These are phyloP conservation scores for Aspergillus fijiensis DNA, from an alignment of 2,329 filamentous ascomycete genomes.

Conservation along the genomic window DNA sequence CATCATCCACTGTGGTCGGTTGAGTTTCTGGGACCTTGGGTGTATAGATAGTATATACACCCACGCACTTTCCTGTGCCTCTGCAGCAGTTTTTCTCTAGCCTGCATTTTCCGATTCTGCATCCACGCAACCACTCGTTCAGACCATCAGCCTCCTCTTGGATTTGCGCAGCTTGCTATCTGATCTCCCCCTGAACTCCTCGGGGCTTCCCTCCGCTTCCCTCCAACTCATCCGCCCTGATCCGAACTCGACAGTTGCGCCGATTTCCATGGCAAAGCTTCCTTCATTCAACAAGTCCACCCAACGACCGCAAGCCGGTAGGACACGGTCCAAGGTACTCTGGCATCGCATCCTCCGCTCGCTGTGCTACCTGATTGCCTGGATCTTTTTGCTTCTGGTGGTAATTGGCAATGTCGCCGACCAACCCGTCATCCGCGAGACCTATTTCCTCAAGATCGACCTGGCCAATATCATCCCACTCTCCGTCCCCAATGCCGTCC, in stretches of 20 bases:
- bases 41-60: background rate
- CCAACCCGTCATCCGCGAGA: conserved; percentile 61
- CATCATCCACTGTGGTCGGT: background rate
- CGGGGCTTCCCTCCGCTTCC: background rate
- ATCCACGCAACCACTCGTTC: background rate
- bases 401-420: conserved; percentile 72
- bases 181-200: background rate
- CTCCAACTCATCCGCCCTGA: background rate
- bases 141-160: background rate
- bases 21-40: background rate
- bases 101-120: background rate
- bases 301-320: conserved; percentile 28
- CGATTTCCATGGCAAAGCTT: conserved; percentile 26
- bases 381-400: conserved; percentile 78
- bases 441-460: conserved; percentile 83
- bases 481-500: conserved; percentile 66
- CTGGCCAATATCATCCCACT: conserved; percentile 77
- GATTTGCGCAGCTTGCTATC: background rate
- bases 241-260: background rate
- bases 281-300: conserved; percentile 28
- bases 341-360: conserved; percentile 65
- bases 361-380: conserved; percentile 69
- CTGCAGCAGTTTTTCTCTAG: background rate
- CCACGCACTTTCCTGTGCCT: background rate
- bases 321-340: conserved; percentile 38